phyloP scores from a whole-genome alignment of 495 filamentous ascomycete genomes.

The Penicillium ucsense region DNA sequence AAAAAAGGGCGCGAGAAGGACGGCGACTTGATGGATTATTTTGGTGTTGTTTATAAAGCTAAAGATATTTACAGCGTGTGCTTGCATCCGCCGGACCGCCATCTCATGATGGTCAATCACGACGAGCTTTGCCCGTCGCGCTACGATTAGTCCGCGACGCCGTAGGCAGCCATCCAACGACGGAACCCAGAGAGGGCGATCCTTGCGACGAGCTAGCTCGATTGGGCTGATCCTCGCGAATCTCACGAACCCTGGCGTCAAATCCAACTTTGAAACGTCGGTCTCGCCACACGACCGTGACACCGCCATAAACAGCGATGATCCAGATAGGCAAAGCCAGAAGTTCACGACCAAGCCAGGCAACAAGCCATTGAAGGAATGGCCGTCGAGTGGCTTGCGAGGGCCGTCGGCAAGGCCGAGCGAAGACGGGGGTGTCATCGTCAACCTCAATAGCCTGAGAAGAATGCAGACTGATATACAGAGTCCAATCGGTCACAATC shows the following conservation, averaged over 20 bases:
- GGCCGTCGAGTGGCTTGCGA: conserved; percentile 33
- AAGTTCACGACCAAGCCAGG: conserved; percentile 78
- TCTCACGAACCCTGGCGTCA: conserved; percentile 68
- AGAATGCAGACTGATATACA: conserved; percentile 66
- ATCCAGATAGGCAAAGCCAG: conserved; percentile 81
- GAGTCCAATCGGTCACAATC: conserved; percentile 62
- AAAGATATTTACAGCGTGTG: not conserved
- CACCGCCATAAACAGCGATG: conserved; percentile 74
- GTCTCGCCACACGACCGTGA: conserved; percentile 79
- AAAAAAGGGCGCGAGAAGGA: no score
- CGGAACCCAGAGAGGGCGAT: conserved; percentile 10
- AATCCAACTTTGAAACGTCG: conserved; percentile 67
- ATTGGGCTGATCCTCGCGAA: conserved; percentile 11
- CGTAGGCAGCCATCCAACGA: conserved; percentile 8
- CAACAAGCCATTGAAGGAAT: conserved; percentile 62
- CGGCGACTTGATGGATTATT: not conserved
- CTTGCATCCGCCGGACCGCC: no score
- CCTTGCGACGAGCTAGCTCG: conserved; percentile 3
- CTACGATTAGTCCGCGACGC: conserved; percentile 2
- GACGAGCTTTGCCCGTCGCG: conserved; percentile 14
- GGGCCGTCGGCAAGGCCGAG: conserved; percentile 28
- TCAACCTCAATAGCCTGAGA: conserved; percentile 61
- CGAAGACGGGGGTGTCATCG: conserved; percentile 63
- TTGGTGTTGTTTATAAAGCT: not conserved
- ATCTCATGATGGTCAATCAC: conserved; percentile 9